Percentiles rank a stretch among this genome's conserved stretches.
Conservation (phyloP, 495 filamentous ascomycete species). For the Rhypophila decipiens region DNA sequence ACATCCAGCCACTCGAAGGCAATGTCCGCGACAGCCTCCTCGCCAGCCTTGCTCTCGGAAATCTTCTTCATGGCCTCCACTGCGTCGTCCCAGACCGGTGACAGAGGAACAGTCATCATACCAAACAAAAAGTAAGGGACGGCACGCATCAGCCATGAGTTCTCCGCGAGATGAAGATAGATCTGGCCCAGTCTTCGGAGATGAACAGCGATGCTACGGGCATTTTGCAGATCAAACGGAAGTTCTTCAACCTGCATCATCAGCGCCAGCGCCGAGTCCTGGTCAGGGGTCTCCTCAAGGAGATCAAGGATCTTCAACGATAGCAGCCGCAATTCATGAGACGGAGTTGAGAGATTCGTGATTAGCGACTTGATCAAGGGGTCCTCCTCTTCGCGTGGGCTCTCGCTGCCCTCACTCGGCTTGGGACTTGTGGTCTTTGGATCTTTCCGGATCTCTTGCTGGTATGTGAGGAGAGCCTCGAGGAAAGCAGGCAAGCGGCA, state of each 20-base stretch:
- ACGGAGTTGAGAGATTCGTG: slow-evolving; percentile 63
- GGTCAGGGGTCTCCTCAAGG: slow-evolving; percentile 29
- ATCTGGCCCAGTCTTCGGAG: slow-evolving; percentile 65
- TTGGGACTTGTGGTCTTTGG: slow-evolving; percentile 19
- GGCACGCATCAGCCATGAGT: slow-evolving; percentile 60
- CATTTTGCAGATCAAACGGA: slow-evolving; percentile 67
- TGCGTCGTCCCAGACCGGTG: slow-evolving; percentile 81
- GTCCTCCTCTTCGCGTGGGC: slow-evolving; percentile 42
- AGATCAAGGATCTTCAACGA: slow-evolving; percentile 63
- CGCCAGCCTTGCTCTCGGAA: slow-evolving; percentile 59
- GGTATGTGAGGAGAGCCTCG: slow-evolving; percentile 56
- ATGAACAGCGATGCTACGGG: slow-evolving; percentile 71
- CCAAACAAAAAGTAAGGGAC: slow-evolving; percentile 84
- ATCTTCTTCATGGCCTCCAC: slow-evolving; percentile 68
- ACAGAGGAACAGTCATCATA: slow-evolving; percentile 73
- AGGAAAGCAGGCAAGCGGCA: slow-evolving; percentile 60
- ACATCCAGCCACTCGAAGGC: slow-evolving; percentile 75
- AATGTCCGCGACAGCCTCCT: slow-evolving; percentile 64
- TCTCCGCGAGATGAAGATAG: slow-evolving; percentile 49
- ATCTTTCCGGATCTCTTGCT: slow-evolving; percentile 41
- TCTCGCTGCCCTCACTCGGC: slow-evolving; percentile 23
- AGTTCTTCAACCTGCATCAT: slow-evolving; percentile 71
- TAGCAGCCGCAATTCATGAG: slow-evolving; percentile 60
- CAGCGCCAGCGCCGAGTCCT: slow-evolving; percentile 38
- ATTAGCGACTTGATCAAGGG: slow-evolving; percentile 56